Evolutionary conservation across 2,329 filamentous ascomycete genomes (phyloP).

Genomic region (Fusarium sp.): DNA sequence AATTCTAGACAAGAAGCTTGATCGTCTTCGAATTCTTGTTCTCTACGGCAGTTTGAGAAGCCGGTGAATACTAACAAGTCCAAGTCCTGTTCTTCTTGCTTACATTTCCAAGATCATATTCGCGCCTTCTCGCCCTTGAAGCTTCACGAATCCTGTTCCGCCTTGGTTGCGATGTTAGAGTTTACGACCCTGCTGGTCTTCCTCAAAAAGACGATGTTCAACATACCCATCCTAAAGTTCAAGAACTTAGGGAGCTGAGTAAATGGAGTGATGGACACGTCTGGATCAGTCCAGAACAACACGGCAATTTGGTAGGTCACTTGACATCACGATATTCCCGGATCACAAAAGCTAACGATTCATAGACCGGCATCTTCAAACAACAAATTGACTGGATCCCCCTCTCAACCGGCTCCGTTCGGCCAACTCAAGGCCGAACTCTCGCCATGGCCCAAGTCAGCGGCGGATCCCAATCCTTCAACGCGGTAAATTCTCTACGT

Average conservation of each 20-base stretch:
- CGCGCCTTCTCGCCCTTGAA: neutral
- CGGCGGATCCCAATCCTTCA: neutral
- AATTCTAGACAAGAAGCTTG: neutral
- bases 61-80: neutral
- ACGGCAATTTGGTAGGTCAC: neutral
- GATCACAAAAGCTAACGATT: too few relatives aligned
- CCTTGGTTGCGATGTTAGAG: neutral
- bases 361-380: slow-evolving; percentile 2
- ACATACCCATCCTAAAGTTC: neutral
- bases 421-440: neutral
- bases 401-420: neutral
- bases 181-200: neutral
- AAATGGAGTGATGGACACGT: neutral
- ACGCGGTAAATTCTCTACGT: accelerated
- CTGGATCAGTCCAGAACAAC: neutral
- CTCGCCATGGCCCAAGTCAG: slow-evolving; percentile 2
- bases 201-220: slow-evolving; percentile 4
- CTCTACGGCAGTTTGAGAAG: slow-evolving; percentile 5
- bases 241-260: neutral
- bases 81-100: too few relatives aligned
- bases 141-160: neutral
- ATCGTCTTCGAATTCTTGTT: neutral
- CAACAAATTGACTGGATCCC: slow-evolving; percentile 12
- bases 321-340: too few relatives aligned
- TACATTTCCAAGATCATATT: neutral